phyloP scores from a whole-genome alignment of 2,329 filamentous ascomycete genomes.

The Reticulascus tulasneorum region DNA sequence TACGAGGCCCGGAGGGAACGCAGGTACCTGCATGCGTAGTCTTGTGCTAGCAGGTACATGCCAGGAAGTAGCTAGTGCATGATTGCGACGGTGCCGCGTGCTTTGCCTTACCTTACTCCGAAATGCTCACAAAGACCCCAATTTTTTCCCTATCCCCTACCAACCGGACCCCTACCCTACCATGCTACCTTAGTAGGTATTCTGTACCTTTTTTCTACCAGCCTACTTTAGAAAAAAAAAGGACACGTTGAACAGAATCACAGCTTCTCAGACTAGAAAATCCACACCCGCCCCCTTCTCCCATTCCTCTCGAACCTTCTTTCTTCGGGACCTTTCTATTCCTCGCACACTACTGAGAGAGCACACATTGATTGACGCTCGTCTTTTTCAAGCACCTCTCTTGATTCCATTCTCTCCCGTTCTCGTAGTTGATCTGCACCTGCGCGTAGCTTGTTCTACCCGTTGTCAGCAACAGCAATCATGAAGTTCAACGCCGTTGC shows the following conservation, averaged over 20 bases:
- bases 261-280: constrained; percentile 14
- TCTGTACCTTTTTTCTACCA: constrained; percentile 8
- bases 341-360: too few species aligned
- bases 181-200: too few species aligned
- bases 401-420: too few species aligned
- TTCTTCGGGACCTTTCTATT: constrained; percentile 13
- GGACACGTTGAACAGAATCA: constrained; percentile 17
- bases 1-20: too few species aligned
- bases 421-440: too few species aligned
- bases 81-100: too few species aligned
- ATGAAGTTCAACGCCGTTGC: constrained; percentile 85
- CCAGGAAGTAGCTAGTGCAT: too few species aligned
- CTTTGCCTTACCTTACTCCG: constrained; percentile 5
- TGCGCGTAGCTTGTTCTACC: constrained; percentile 8
- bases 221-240: constrained; percentile 14
- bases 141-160: too few species aligned
- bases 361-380: background rate
- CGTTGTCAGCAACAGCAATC: constrained; percentile 27
- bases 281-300: constrained; percentile 11
- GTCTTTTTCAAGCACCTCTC: background rate
- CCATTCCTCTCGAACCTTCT: constrained; percentile 6
- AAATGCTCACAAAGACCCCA: too few species aligned
- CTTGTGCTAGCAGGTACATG: too few species aligned
- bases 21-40: too few species aligned
- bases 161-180: too few species aligned